These are phyloP conservation scores for Phlyctochytrium arcticum DNA, from an alignment of 192 early-diverging fungal genomes.

Conservation along the genomic window DNA sequence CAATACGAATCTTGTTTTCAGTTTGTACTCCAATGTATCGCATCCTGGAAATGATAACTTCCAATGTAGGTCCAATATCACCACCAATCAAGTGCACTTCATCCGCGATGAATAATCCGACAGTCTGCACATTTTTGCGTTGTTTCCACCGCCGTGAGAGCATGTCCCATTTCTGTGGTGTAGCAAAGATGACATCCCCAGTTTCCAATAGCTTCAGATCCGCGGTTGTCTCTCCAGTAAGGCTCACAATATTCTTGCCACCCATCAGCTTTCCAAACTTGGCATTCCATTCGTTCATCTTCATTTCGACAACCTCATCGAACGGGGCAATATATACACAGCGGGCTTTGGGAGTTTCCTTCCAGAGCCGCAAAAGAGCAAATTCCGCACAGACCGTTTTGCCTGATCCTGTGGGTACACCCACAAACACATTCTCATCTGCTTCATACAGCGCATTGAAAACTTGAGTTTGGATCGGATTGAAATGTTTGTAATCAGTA, in stretches of 20 bases:
- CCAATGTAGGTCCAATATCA: constrained; percentile 84
- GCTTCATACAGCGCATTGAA: constrained; percentile 83
- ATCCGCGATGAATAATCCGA: constrained; percentile 87
- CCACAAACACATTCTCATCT: constrained; percentile 88
- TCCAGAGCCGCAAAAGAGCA: constrained; percentile 87
- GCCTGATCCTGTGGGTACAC: constrained; percentile 89
- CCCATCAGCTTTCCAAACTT: constrained; percentile 79
- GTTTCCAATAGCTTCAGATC: constrained; percentile 86
- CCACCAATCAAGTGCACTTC: constrained; percentile 93
- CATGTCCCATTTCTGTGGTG: constrained; percentile 91
- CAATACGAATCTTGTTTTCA: constrained; percentile 81
- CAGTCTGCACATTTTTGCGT: constrained; percentile 85
- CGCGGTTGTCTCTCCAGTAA: constrained; percentile 86
- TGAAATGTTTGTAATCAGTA: constrained; percentile 65
- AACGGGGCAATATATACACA: constrained; percentile 92
- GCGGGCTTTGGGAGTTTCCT: constrained; percentile 51
- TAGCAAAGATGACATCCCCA: constrained; percentile 89
- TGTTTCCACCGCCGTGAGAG: constrained; percentile 94
- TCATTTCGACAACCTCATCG: constrained; percentile 74
- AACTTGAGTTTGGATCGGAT: constrained; percentile 94
- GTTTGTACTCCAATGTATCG: constrained; percentile 81
- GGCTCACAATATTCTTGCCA: constrained; percentile 80
- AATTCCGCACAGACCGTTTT: constrained; percentile 96
- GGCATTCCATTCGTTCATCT: constrained; percentile 73
- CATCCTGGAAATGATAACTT: constrained; percentile 92